Conservation (phyloP, 2,329 filamentous ascomycete species). For the Biscogniauxia marginata region DNA sequence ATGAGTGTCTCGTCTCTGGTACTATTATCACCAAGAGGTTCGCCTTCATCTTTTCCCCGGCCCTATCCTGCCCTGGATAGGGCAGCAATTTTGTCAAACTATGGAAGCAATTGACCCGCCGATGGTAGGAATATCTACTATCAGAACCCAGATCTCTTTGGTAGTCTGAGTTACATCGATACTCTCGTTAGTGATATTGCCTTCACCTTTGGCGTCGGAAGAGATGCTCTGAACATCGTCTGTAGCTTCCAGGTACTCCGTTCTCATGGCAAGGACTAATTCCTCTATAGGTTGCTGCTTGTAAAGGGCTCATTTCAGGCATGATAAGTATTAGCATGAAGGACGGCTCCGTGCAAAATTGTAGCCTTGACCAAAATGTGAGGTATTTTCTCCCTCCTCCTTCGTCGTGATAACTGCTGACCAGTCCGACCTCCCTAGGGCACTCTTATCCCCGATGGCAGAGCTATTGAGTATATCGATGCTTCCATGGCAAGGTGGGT, state of each 20-base stretch:
- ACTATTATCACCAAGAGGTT: constrained; percentile 62
- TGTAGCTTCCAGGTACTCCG: constrained; percentile 20
- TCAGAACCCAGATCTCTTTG: constrained; percentile 70
- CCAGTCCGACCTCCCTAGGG: constrained; percentile 44
- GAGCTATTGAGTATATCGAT: constrained; percentile 49
- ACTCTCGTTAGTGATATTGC: constrained; percentile 73
- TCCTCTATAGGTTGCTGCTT: constrained; percentile 61
- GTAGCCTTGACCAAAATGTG: constrained; percentile 32
- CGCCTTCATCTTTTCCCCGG: constrained; percentile 10
- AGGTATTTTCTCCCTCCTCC: constrained; percentile 2
- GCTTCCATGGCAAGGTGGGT: constrained; percentile 59
- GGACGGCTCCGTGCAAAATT: constrained; percentile 29
- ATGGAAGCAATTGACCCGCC: neutral
- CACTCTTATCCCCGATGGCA: constrained; percentile 55
- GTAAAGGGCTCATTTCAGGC: constrained; percentile 70
- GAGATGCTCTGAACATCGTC: constrained; percentile 70
- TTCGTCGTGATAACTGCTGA: neutral
- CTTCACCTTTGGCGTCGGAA: constrained; percentile 62
- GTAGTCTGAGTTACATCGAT: constrained; percentile 67
- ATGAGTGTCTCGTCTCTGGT: constrained; percentile 56
- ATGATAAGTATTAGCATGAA: constrained; percentile 42
- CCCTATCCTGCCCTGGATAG: neutral
- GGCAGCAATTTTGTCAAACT: neutral
- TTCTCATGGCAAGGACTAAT: neutral
- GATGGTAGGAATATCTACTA: constrained; percentile 74